Conservation (phyloP, 176 grass and related monocot species). For the Eragrostis curvula region DNA sequence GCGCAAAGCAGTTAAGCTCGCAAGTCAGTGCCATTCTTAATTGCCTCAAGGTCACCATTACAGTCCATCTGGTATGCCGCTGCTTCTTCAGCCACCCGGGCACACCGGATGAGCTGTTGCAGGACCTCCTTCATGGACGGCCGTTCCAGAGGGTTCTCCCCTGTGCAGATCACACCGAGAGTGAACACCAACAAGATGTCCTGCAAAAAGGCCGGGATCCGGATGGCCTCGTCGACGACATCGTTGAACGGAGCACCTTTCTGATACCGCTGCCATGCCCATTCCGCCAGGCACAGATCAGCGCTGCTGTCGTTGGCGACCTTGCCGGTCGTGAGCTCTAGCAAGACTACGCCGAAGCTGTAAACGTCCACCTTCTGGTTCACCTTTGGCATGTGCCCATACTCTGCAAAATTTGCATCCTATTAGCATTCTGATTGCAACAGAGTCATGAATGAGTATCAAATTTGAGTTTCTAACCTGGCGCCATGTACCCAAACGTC, state of each 20-base stretch:
- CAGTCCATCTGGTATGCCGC: conserved; percentile 9
- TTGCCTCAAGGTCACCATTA: no score
- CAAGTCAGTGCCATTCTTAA: no score
- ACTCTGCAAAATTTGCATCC: conserved; percentile 45
- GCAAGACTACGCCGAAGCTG: conserved; percentile 84
- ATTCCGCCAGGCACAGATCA: conserved; percentile 68
- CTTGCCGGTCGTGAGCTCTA: conserved; percentile 67
- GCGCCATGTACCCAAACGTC: conserved; percentile 85
- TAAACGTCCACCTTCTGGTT: conserved; percentile 89
- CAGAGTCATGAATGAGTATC: neutral
- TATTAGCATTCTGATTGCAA: neutral
- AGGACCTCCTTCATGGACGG: conserved; percentile 75
- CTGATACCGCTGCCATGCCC: conserved; percentile 65
- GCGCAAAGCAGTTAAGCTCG: no score
- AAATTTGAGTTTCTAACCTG: conserved; percentile 46
- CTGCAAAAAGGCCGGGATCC: no score
- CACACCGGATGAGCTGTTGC: conserved; percentile 44
- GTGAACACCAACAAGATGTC: no score
- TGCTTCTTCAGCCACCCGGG: neutral
- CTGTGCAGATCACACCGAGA: conserved; percentile 66
- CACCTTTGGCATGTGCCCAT: conserved; percentile 51
- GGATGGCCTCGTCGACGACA: no score
- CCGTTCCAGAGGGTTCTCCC: conserved; percentile 46
- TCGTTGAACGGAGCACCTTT: conserved; percentile 35
- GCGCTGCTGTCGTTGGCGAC: conserved; percentile 46